Evolutionary conservation across 345 rosid genomes (phyloP), one percentile per base, ranked within the genome.

Genomic region (Kernera saxatilis): DNA sequence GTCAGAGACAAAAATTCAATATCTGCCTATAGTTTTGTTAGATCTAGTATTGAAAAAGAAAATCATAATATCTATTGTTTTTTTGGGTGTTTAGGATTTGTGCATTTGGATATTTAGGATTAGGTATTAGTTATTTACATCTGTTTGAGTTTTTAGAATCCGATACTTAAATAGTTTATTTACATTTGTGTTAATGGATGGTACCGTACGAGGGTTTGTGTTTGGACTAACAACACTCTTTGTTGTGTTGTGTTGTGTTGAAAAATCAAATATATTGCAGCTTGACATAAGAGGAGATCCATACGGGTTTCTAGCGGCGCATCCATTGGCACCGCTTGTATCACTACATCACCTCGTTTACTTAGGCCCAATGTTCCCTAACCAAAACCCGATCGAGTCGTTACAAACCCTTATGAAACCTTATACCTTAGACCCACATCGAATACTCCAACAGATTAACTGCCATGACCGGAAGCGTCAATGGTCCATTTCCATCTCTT

Each of bases 401-500:
- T 67, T 88, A 61, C 67, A 75, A 53, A 21, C 84, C 29, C 84
- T 93, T n/a, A 71, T 77, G 58, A 29, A 40, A 15, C 82, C 92
- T 1, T 84, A 80, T 69, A 56, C 48, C 55, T 29, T 74, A 5
- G 98, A 93, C 79, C 89, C 89, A 1, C 39, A 78, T 64, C 80
- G 97, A 50, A 86, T 82, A 50, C 87, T 90, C 22, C 98, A 93
- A 51, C 97, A 87, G 48, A 48, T 72, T 27, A 40, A 83, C 11
- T 88, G 93, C 78, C 83, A 88, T 14, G 89, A 93, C 70, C 30
- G 7, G 3, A 78, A 61, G 61, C 81, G 87, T 17, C 81, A 77
- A 46, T 87, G 98, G 97, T 82, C 96, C 0, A 55, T 90, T 40
- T 83, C 91, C n/a, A 55, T 93, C 40, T 73, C 98, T 5, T 93